phyloP scores from a whole-genome alignment of 148 eudicot genomes.

The Drosera capensis region DNA sequence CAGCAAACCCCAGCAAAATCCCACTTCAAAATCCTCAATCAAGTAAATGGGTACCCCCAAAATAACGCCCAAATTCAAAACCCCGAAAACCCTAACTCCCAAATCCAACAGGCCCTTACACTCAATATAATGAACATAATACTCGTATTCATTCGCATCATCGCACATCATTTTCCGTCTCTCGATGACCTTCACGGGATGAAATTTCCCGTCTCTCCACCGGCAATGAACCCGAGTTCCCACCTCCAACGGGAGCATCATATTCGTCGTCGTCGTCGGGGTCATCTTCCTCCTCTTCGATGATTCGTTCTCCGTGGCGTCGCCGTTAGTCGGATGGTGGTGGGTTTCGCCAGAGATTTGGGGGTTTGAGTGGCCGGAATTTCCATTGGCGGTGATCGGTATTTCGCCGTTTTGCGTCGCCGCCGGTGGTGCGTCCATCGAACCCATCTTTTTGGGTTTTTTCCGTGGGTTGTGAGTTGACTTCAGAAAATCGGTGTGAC shows the following conservation, averaged over 20 bases:
- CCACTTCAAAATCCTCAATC: neutral
- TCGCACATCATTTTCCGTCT: constrained; percentile 1
- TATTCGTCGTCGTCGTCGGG: too few relatives aligned
- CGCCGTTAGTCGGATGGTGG: neutral
- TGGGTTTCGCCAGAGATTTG: neutral
- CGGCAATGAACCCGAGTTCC: constrained; percentile 5
- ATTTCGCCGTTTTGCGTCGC: constrained; percentile 2
- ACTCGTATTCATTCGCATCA: constrained; percentile 3
- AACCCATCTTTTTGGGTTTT: neutral
- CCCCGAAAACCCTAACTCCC: neutral
- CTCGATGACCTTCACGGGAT: constrained; percentile 7
- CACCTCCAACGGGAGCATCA: constrained; percentile 4
- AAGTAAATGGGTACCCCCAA: too few relatives aligned
- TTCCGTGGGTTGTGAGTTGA: too few relatives aligned
- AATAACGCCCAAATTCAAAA: neutral
- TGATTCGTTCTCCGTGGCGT: constrained; percentile 1
- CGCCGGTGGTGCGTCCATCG: constrained; percentile 1
- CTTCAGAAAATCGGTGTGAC: too few relatives aligned
- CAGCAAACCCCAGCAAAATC: neutral
- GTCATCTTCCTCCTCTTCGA: constrained; percentile 1
- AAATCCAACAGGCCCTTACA: neutral
- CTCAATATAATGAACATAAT: constrained; percentile 8
- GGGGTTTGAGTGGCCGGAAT: neutral
- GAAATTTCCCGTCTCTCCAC: constrained; percentile 7
- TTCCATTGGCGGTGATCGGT: neutral